Evolutionary conservation across 2,329 filamentous ascomycete genomes (phyloP).

Genomic region (Penicillium occitanis): DNA sequence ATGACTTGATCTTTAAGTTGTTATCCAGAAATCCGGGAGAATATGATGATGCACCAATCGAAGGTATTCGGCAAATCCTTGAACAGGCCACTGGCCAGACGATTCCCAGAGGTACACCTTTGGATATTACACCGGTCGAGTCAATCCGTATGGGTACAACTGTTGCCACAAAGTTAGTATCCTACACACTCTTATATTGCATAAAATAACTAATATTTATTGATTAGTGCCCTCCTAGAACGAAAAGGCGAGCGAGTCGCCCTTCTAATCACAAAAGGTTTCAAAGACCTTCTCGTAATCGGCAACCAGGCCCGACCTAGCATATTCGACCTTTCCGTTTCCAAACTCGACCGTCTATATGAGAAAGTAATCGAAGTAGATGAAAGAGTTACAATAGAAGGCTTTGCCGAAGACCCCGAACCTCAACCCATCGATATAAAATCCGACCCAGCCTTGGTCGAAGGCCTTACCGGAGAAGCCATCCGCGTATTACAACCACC

Average conservation of each 20-base stretch:
- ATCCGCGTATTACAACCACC: constrained; percentile 65
- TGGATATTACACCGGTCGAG: constrained; percentile 24
- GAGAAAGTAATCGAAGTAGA: constrained; percentile 29
- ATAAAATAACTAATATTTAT: constrained; percentile 50
- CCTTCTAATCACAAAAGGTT: constrained; percentile 78
- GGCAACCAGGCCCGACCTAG: constrained; percentile 84
- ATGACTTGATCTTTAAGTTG: constrained; percentile 31
- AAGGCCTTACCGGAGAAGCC: constrained; percentile 61
- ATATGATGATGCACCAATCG: constrained; percentile 59
- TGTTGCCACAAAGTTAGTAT: constrained; percentile 69
- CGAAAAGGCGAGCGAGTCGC: constrained; percentile 81
- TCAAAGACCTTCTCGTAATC: constrained; percentile 78
- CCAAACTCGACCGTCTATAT: constrained; percentile 63
- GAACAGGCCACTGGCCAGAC: constrained; percentile 23
- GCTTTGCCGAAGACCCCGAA: constrained; percentile 31
- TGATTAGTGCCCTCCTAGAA: constrained; percentile 78
- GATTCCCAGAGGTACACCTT: constrained; percentile 23
- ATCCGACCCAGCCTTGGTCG: constrained; percentile 23
- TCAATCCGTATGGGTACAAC: constrained; percentile 86
- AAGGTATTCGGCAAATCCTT: constrained; percentile 76
- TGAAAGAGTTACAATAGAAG: constrained; percentile 50
- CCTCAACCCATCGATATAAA: constrained; percentile 24
- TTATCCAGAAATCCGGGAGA: constrained; percentile 30
- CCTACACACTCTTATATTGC: neutral
- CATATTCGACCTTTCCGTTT: constrained; percentile 82